Evolutionary conservation across 2,329 filamentous ascomycete genomes (phyloP).

Genomic region (Bretziella fagacearum): DNA sequence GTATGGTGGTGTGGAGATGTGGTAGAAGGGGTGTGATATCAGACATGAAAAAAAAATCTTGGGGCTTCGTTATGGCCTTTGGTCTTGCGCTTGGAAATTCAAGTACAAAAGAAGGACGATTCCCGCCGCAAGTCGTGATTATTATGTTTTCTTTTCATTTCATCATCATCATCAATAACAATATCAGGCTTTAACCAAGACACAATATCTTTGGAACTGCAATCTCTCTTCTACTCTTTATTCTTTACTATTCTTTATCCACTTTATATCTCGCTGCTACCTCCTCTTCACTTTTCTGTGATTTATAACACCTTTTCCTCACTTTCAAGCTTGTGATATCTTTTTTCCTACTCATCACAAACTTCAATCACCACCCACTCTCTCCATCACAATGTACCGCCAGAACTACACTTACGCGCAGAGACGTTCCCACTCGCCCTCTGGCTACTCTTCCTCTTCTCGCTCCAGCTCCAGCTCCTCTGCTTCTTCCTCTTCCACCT

Average conservation of each 20-base stretch:
- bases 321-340: neutral
- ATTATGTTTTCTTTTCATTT: neutral
- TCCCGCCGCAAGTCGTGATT: neutral
- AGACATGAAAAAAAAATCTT: too few relatives aligned
- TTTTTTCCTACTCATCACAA: neutral
- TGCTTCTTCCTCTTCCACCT: neutral
- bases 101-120: neutral
- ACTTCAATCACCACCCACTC: neutral
- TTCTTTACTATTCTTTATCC: neutral
- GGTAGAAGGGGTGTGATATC: too few relatives aligned
- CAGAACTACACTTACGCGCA: neutral
- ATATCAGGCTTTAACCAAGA: neutral
- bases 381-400: conserved; percentile 5
- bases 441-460: conserved; percentile 6
- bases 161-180: neutral
- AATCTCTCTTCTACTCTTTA: neutral
- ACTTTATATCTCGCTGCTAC: neutral
- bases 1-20: too few relatives aligned
- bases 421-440: neutral
- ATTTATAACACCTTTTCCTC: neutral
- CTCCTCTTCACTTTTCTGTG: neutral
- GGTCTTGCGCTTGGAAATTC: too few relatives aligned
- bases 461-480: conserved; percentile 6
- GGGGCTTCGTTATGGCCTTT: too few relatives aligned
- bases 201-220: neutral